phyloP scores from a whole-genome alignment of 306 rosid species.

The Begonia peltatifolia region DNA sequence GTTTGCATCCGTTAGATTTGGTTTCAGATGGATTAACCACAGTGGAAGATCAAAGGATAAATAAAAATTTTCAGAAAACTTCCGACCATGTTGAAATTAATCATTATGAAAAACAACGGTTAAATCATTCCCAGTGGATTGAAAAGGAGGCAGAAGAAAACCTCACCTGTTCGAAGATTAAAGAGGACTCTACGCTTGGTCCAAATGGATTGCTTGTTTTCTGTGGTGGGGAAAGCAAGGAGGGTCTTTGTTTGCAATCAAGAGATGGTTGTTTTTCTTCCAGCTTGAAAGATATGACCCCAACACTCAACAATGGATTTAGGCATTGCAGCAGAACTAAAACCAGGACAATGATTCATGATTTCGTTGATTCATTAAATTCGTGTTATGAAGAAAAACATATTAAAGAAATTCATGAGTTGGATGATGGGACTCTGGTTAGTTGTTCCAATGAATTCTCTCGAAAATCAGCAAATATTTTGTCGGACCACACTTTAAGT shows the following conservation, averaged over 20 bases:
- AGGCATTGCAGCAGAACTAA: constrained; percentile 13
- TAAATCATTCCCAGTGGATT: constrained; percentile 9
- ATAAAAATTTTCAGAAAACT: constrained; percentile 5
- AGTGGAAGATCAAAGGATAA: constrained; percentile 18
- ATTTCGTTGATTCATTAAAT: constrained; percentile 17
- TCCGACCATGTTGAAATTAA: constrained; percentile 10
- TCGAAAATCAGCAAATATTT: constrained; percentile 12
- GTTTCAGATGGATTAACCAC: constrained; percentile 11
- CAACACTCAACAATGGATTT: constrained; percentile 16
- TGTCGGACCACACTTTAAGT: constrained; percentile 4
- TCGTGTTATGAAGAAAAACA: constrained; percentile 12
- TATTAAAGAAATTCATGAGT: constrained; percentile 18
- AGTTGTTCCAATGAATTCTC: constrained; percentile 14
- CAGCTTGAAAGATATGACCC: constrained; percentile 23
- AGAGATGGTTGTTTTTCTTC: constrained; percentile 14
- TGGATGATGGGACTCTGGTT: constrained; percentile 15
- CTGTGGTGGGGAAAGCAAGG: constrained; percentile 24
- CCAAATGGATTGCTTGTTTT: constrained; percentile 15
- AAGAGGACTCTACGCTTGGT: constrained; percentile 17
- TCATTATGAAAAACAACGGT: constrained; percentile 10
- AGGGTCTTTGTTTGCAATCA: constrained; percentile 13
- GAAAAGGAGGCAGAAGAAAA: constrained; percentile 18
- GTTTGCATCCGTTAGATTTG: constrained; percentile 9
- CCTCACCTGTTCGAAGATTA: constrained; percentile 17
- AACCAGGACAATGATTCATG: constrained; percentile 1